Evolutionary conservation across 768 basidiomycete genomes (phyloP), one percentile per base, ranked within the genome.

Genomic region (Podaxis sp.): DNA sequence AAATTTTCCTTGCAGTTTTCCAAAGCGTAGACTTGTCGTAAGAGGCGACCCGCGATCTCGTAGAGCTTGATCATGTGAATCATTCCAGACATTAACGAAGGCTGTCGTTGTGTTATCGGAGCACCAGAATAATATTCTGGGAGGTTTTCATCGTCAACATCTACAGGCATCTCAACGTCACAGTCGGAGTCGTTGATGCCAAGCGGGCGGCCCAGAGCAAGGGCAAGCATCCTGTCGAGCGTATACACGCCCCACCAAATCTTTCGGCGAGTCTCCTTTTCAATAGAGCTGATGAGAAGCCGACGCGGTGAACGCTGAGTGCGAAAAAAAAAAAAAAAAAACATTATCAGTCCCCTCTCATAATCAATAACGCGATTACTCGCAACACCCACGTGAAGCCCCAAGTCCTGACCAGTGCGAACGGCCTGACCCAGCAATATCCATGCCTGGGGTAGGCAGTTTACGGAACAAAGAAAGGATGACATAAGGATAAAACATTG

Each of bases 181-280:
- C 93, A 94, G 71, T 96, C 94, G 10, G 86, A 79, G 72, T 96
- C 94, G 66, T 94, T 91, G 63, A 93, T 80, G 27, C 92, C 94
- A 58, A 95, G 82, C 2, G 94, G 94, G 9, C 94, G 83, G 50
- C 94, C 94, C 13, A 96, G 79, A 13, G 93, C 88, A 55, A 95
- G 84, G 23, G 94, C 94, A 18, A 96, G 87, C 91, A 95, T 94
- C 53, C 93, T 87, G 72, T 91, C 94, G 53, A 96, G 78, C 25
- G 87, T 87, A 68, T 96, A 96, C 27, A 95, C 91, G 46, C 90
- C 87, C 92, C 94, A 95, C 94, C 94, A 95, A 54, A 95, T 88
- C 74, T 95, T 93, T 63, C 89, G 80, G 32, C 93, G 85, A 0
- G 91, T 91, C 73, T 95, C 92, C 73, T 93, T 95, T 72, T 95